These are phyloP conservation scores for Funneliformis mosseae DNA, from an alignment of 192 early-diverging fungal genomes.

Conservation along the genomic window DNA sequence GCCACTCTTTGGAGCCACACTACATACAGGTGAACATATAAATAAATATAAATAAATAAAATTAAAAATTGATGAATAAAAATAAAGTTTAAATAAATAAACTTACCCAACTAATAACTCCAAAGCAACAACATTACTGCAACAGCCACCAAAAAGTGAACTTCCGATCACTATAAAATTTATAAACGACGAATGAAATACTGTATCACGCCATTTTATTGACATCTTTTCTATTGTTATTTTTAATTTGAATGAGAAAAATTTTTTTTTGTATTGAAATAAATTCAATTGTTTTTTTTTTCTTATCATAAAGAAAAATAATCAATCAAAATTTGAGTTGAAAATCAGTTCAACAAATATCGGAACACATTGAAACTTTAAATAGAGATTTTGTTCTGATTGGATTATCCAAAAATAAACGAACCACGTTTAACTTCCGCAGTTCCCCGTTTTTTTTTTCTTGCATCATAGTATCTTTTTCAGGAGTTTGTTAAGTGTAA, in stretches of 20 bases:
- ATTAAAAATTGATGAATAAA: background rate
- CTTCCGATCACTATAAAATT: conserved; percentile 53
- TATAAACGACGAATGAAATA: background rate
- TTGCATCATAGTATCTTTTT: too few relatives aligned
- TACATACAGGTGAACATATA: conserved; percentile 25
- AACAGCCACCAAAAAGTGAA: conserved; percentile 88
- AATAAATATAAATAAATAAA: conserved; percentile 23
- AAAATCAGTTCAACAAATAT: too few relatives aligned
- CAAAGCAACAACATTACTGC: conserved; percentile 83
- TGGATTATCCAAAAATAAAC: too few relatives aligned
- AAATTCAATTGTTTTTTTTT: background rate
- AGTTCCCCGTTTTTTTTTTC: too few relatives aligned
- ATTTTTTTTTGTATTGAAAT: background rate
- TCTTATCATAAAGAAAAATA: background rate
- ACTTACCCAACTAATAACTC: conserved; percentile 74
- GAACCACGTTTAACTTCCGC: too few relatives aligned
- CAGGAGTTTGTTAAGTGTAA: too few relatives aligned
- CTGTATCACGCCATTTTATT: background rate
- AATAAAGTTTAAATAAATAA: background rate
- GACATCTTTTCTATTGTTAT: background rate
- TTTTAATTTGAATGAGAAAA: background rate
- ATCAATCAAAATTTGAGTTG: background rate
- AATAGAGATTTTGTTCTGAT: too few relatives aligned
- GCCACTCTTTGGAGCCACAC: conserved; percentile 63
- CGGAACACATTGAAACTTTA: too few relatives aligned